phyloP scores from a whole-genome alignment of 1,139 yeast genomes.

The Ashbya aceris region DNA sequence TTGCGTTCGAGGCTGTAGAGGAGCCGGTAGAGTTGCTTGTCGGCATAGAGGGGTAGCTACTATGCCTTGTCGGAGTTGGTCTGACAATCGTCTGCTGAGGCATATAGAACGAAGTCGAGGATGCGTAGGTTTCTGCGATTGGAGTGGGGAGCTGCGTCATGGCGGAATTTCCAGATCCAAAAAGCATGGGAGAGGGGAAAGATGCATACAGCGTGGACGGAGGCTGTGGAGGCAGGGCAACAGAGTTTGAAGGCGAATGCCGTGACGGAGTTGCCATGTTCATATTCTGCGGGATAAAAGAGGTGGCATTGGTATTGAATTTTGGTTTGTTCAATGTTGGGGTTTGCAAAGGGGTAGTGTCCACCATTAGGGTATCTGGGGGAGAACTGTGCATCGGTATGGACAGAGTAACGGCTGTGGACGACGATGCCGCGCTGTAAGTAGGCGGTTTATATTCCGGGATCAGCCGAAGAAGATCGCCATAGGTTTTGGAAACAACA shows the following conservation, averaged over 20 bases:
- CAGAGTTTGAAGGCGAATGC: constrained; percentile 1
- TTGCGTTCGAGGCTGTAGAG: constrained; percentile 1
- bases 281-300: constrained; percentile 8
- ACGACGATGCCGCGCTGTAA: not conserved
- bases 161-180: not conserved
- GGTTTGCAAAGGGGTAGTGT: constrained; percentile 1
- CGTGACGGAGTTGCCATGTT: constrained; percentile 2
- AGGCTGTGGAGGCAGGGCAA: constrained; percentile 1
- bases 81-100: constrained; percentile 3
- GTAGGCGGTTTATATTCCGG: constrained; percentile 5
- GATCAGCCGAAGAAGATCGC: constrained; percentile 9
- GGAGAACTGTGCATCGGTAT: not conserved
- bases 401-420: not conserved
- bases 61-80: constrained; percentile 4
- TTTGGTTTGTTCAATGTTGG: constrained; percentile 4
- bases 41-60: constrained; percentile 1
- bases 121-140: not conserved
- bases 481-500: constrained; percentile 5
- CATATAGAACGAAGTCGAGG: constrained; percentile 1
- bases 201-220: not conserved
- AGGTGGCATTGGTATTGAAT: constrained; percentile 9
- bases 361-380: not conserved
- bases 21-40: constrained; percentile 1
- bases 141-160: constrained; percentile 1
- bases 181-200: constrained; percentile 3